Evolutionary conservation across 208 protist species (phyloP).

Genomic region (Zelonia costaricensis): DNA sequence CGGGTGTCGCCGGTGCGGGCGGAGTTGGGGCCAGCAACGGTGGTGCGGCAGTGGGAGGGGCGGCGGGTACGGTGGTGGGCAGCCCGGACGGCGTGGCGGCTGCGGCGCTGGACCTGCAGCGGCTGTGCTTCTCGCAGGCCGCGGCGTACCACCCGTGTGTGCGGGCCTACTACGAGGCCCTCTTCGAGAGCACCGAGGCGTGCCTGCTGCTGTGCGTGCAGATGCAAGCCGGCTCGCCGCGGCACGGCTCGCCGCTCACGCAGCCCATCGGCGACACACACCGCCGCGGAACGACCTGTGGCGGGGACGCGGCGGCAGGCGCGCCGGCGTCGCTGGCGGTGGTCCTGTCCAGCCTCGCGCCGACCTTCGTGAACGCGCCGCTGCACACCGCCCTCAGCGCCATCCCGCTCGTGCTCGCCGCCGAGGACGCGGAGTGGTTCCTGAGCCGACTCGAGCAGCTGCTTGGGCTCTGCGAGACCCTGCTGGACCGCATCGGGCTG

Average conservation of each 20-base stretch:
- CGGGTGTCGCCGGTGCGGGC: too few relatives aligned
- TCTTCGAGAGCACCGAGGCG: constrained; percentile 29
- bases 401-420: constrained; percentile 61
- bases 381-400: constrained; percentile 74
- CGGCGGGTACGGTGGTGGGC: background rate
- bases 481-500: constrained; percentile 13
- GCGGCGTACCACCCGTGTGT: constrained; percentile 30
- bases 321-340: background rate
- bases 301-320: background rate
- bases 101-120: constrained; percentile 21
- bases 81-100: constrained; percentile 7
- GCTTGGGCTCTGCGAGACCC: constrained; percentile 26
- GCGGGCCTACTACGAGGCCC: constrained; percentile 34
- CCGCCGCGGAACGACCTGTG: background rate
- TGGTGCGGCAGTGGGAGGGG: background rate
- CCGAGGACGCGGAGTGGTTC: constrained; percentile 67
- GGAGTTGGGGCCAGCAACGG: too few relatives aligned
- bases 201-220: constrained; percentile 26
- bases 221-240: background rate
- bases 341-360: constrained; percentile 21
- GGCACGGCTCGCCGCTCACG: background rate
- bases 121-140: constrained; percentile 36
- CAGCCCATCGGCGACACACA: background rate
- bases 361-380: constrained; percentile 50
- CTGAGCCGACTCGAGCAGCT: constrained; percentile 47